These are phyloP conservation scores for Paxillus ammoniavirescens DNA, from an alignment of 768 basidiomycete genomes.

Conservation along the genomic window DNA sequence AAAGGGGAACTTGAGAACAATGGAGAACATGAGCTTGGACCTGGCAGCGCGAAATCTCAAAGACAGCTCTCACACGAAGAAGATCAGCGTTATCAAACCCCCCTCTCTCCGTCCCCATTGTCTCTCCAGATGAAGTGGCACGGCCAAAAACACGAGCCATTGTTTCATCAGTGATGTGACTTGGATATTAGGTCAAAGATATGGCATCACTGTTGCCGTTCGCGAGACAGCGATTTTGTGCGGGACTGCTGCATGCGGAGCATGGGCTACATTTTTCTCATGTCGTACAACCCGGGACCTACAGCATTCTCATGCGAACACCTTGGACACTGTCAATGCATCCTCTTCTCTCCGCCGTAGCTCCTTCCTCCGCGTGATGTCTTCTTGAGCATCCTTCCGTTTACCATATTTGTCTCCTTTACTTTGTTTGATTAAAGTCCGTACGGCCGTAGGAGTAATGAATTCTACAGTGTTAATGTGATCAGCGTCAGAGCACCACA, in stretches of 20 bases:
- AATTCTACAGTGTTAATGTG: slow-evolving; percentile 60
- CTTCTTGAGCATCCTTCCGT: slow-evolving; percentile 76
- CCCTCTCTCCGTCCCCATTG: slow-evolving; percentile 1
- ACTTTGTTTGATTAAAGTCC: slow-evolving; percentile 64
- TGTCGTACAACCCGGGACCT: background rate
- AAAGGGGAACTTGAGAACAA: slow-evolving; percentile 20
- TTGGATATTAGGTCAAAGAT: background rate
- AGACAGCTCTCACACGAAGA: background rate
- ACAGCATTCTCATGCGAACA: slow-evolving; percentile 67
- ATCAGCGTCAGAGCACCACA: background rate
- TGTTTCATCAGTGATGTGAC: too few species aligned
- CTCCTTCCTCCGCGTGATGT: slow-evolving; percentile 62
- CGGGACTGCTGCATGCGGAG: background rate
- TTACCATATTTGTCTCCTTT: slow-evolving; percentile 80
- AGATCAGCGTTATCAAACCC: background rate
- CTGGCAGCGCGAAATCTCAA: slow-evolving; percentile 9
- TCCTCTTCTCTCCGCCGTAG: slow-evolving; percentile 66
- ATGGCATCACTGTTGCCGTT: background rate
- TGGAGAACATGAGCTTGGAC: slow-evolving; percentile 21
- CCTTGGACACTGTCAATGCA: slow-evolving; percentile 79
- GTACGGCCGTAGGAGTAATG: slow-evolving; percentile 80
- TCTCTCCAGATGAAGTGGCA: background rate
- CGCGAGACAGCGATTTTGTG: background rate
- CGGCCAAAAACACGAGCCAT: too few species aligned
- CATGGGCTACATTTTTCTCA: background rate